A percentile compares a stretch with the other conserved stretches of the same genome.
Conservation (phyloP, 2,329 filamentous ascomycete species). For the Hirsutella thompsonii region DNA sequence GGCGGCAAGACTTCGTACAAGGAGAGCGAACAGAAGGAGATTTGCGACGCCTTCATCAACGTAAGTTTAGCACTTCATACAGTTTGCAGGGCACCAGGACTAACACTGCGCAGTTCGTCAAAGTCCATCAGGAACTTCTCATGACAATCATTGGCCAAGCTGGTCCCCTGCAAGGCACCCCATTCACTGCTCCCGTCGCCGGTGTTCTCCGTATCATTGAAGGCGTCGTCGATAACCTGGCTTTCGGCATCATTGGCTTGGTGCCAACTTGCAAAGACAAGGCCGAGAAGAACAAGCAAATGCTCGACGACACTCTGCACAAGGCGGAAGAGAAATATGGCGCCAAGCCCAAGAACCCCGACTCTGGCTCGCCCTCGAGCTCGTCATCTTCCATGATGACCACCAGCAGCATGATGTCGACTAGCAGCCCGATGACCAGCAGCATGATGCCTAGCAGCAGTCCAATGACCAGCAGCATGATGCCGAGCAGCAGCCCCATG, state of each 20-base stretch:
- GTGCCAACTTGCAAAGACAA: constrained; percentile 7
- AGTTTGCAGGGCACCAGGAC: neutral
- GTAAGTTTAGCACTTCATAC: neutral
- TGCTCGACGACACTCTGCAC: neutral
- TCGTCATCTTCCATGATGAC: too few relatives aligned
- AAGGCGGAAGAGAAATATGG: neutral
- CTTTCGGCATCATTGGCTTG: constrained; percentile 6
- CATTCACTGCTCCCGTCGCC: constrained; percentile 6
- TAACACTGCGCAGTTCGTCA: constrained; percentile 4
- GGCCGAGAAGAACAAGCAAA: constrained; percentile 3
- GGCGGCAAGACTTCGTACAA: neutral
- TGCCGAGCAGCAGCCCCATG: too few relatives aligned
- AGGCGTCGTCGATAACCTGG: constrained; percentile 8
- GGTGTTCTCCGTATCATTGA: constrained; percentile 8
- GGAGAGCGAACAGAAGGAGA: neutral
- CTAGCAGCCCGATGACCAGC: too few relatives aligned
- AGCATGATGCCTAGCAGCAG: too few relatives aligned
- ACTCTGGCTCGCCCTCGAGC: too few relatives aligned
- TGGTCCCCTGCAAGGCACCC: constrained; percentile 4
- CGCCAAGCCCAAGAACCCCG: neutral
- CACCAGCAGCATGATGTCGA: too few relatives aligned
- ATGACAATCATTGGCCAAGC: constrained; percentile 7
- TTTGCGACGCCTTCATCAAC: neutral
- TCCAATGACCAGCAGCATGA: too few relatives aligned
- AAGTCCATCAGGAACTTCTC: constrained; percentile 9